Evolutionary conservation across 345 rosid species (phyloP).

Genomic region (Mercurialis annua): DNA sequence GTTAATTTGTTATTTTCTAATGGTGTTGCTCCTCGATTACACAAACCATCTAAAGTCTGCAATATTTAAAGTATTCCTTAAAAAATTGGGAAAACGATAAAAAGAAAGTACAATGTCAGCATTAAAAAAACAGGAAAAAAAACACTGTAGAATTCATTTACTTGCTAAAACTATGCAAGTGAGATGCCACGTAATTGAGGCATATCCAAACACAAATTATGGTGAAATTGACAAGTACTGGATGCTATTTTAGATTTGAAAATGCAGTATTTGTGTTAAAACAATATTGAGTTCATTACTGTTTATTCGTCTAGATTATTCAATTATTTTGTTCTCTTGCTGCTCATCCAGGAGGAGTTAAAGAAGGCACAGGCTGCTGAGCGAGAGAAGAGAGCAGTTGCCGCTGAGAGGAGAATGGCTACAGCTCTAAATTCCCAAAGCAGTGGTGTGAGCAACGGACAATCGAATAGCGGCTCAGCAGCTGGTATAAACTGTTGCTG

Average conservation of each 20-base stretch:
- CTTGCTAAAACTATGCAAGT: no score
- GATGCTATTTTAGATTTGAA: background rate
- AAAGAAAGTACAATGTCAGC: no score
- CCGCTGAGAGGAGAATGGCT: constrained; percentile 87
- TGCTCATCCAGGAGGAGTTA: constrained; percentile 61
- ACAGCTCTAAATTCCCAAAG: constrained; percentile 36
- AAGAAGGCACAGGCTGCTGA: constrained; percentile 64
- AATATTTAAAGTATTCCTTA: no score
- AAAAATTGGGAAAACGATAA: no score
- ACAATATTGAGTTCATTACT: background rate
- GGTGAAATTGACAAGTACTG: background rate
- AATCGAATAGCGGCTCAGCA: constrained; percentile 22
- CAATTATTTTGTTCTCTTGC: background rate
- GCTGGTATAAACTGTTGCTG: constrained; percentile 46
- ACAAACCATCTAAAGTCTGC: no score
- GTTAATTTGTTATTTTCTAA: no score
- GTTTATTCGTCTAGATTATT: background rate
- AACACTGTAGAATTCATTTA: no score
- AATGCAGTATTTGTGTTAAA: background rate
- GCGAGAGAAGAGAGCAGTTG: constrained; percentile 94
- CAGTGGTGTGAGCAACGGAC: constrained; percentile 28
- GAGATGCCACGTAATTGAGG: no score
- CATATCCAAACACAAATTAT: background rate
- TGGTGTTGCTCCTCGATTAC: no score
- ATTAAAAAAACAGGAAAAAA: no score